Evolutionary conservation across 1,284 basidiomycete genomes (phyloP).

Genomic region (Filobasidium uniguttulatum): DNA sequence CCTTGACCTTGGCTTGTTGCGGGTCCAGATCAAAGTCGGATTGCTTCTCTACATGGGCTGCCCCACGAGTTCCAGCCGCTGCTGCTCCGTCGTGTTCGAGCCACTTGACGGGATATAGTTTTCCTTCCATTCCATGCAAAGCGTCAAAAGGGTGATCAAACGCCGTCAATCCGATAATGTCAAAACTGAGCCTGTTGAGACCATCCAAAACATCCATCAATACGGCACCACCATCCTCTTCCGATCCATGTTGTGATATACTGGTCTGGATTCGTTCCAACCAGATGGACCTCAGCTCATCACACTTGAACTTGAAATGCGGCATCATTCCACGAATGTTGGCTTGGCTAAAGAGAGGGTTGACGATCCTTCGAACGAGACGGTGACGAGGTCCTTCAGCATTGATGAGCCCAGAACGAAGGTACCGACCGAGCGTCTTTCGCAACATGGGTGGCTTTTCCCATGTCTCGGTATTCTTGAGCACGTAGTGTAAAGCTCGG

Average conservation of each 20-base stretch:
- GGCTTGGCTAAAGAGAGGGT: slow-evolving; percentile 18
- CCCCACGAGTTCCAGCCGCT: background rate
- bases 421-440: slow-evolving; percentile 16
- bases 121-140: slow-evolving; percentile 11
- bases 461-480: slow-evolving; percentile 16
- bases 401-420: slow-evolving; percentile 19
- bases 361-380: slow-evolving; percentile 19
- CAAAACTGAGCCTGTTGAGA: slow-evolving; percentile 18
- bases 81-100: background rate
- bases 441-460: slow-evolving; percentile 17
- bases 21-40: too few relatives aligned
- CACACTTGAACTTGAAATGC: slow-evolving; percentile 17
- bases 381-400: slow-evolving; percentile 22
- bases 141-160: slow-evolving; percentile 19
- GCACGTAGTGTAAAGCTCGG: slow-evolving; percentile 17
- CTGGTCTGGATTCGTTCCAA: background rate
- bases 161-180: slow-evolving; percentile 19
- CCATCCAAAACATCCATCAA: slow-evolving; percentile 18
- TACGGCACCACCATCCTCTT: slow-evolving; percentile 3
- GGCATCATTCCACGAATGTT: slow-evolving; percentile 16
- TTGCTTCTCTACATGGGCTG: background rate
- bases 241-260: slow-evolving; percentile 4
- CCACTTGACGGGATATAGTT: background rate
- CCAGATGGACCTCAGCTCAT: slow-evolving; percentile 15
- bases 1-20: too few relatives aligned